These are phyloP conservation scores for Limonium bicolor DNA, from an alignment of 148 eudicot genomes.

Conservation along the genomic window DNA sequence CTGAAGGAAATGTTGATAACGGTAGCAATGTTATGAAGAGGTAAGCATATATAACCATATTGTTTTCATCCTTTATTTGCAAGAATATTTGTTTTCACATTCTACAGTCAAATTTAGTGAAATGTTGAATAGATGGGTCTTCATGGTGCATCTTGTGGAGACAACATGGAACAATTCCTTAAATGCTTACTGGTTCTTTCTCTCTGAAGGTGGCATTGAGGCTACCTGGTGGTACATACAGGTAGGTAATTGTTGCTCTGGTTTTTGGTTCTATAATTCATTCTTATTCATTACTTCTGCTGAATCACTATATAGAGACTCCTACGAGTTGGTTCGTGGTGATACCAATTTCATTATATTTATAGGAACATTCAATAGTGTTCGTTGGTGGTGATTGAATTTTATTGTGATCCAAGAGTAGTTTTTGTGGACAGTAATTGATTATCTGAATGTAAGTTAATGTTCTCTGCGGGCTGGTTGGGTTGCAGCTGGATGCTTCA, in stretches of 20 bases:
- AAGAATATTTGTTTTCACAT: not conserved
- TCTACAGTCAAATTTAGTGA: conserved; percentile 60
- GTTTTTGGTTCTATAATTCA: not conserved
- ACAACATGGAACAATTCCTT: conserved; percentile 63
- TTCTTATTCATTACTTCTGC: too few relatives aligned
- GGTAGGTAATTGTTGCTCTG: conserved; percentile 18
- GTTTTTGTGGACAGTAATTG: too few relatives aligned
- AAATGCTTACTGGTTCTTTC: conserved; percentile 85
- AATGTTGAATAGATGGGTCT: conserved; percentile 85
- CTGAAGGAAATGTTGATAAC: conserved; percentile 89
- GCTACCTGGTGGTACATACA: conserved; percentile 84
- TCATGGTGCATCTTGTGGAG: conserved; percentile 68
- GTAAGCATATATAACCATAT: conserved; percentile 19
- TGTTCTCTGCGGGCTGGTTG: too few relatives aligned
- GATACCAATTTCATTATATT: too few relatives aligned
- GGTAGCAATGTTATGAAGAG: conserved; percentile 94
- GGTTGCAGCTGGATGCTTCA: too few relatives aligned
- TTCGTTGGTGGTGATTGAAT: too few relatives aligned
- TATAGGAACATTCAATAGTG: too few relatives aligned
- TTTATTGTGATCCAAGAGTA: too few relatives aligned
- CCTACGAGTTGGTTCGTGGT: too few relatives aligned
- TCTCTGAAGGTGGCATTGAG: conserved; percentile 78
- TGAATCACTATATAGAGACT: too few relatives aligned
- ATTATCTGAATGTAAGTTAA: too few relatives aligned
- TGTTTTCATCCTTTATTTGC: too few relatives aligned